Evolutionary conservation across 1,139 yeast genomes (phyloP).

Genomic region (Pichia sp.): DNA sequence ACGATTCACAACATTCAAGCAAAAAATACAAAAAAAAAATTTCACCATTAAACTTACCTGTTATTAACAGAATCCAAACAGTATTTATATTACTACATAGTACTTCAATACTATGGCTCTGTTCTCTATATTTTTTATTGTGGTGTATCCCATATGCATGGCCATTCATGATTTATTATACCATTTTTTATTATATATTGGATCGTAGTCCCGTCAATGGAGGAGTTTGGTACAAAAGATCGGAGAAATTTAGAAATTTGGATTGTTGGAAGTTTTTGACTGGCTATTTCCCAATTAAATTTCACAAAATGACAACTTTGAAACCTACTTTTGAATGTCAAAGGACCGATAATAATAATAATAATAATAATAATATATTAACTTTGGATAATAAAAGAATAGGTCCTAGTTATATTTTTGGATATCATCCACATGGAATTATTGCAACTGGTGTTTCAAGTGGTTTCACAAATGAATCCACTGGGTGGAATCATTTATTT

Average conservation of each 20-base stretch:
- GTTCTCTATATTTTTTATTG: constrained; percentile 43
- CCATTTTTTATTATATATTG: constrained; percentile 51
- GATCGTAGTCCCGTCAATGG: constrained; percentile 75
- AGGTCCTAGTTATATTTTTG: constrained; percentile 82
- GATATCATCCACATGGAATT: constrained; percentile 96
- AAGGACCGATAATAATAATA: constrained; percentile 20
- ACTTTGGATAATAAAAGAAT: constrained; percentile 18
- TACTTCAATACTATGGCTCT: constrained; percentile 55
- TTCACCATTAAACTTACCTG: constrained; percentile 34
- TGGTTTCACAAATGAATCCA: constrained; percentile 43
- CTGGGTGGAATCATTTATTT: constrained; percentile 35
- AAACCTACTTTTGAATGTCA: constrained; percentile 57
- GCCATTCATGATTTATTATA: constrained; percentile 48
- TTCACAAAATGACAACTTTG: constrained; percentile 64
- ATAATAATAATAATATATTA: not conserved
- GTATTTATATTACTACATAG: constrained; percentile 72
- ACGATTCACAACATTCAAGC: too few species aligned
- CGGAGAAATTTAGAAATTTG: constrained; percentile 52
- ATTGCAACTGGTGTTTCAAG: constrained; percentile 92
- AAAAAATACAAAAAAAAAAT: not conserved
- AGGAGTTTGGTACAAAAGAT: constrained; percentile 49
- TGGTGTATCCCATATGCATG: constrained; percentile 43
- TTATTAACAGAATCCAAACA: constrained; percentile 40
- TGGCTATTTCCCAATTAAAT: constrained; percentile 68
- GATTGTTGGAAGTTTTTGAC: constrained; percentile 70